Base-by-base conservation (phyloP, 2,329 filamentous ascomycete species). In the Alternaria sp. region DNA sequence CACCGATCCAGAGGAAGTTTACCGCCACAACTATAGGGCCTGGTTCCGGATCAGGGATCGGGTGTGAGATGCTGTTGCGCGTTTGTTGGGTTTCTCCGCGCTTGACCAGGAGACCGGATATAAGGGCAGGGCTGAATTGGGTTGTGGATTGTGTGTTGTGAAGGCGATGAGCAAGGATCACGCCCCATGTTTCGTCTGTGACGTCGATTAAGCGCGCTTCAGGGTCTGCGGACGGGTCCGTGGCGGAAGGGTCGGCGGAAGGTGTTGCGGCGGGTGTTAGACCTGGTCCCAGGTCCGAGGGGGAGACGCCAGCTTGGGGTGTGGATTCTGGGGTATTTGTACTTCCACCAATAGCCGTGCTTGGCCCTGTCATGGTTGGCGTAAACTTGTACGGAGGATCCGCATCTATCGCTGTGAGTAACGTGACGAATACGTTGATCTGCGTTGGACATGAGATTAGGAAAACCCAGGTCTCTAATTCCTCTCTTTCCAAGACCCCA, bases 101-200 rank as follows among this genome's bases (percentile, higher is more conserved):
- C 62, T 83, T 82, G 61, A 83, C 74, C 0, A 84, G 67, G 2
- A 81, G 72, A 1, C 82, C 82, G 8, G 77, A 79, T 28, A 82
- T 80, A 18, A 83, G 73, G 5, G 75, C 75, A 14, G 77, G 73
- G 28, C 73, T 70, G 68, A 75, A 75, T 61, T 76, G 71, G 60
- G 71, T 69, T 38, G 73, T 71, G 0, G 75, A 77, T 56, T 75
- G 72, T 36, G 73, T 75, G 64, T 75, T 80, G 71, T 74, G 79
- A 0, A 77, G 66, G n/a, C 80, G 84, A 73, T 92, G 90, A 1
- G 87, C 85, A 43, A 92, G 84, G 16, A 95, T 82, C 5, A 91
- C 86, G 20, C 89, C 91, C 89, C 90, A 94, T 0, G 87, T 90
- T 64, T 92, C 90, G 69, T 95, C 92, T 1, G 88, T 89, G 2